Base-by-base conservation (phyloP, 108 stramenopile species). In the Ochromonas danica region DNA sequence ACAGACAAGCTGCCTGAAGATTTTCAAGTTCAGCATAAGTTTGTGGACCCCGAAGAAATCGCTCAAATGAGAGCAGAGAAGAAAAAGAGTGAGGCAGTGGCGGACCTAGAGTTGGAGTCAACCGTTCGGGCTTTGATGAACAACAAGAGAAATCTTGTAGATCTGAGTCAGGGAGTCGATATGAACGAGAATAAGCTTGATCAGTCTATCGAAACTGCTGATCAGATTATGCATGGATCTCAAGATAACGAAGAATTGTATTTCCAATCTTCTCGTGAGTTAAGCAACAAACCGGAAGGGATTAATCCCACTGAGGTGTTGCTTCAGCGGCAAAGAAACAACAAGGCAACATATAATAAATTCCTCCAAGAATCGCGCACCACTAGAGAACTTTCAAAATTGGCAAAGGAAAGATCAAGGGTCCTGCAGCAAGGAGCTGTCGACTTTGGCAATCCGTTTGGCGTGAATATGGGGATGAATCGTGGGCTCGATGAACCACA, bases 401-500 rank as follows among this genome's bases (percentile, higher is more conserved):
- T 1, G 27, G 45, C 77, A 42, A 43, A 43, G 57, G 28, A 22
- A 17, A 2, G 77, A 77, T 42, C 1, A 31, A 39, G 1, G 25
- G 14, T 40, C 10, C 3, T 43, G 3, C 6, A 14, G 6, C 36
- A 25, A 43, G 71, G 71, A n/a, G 71, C 41, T 41, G n/a, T 43
- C 36, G 71, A 72, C 25, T 43, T 43, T 35, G 38, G n/a, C 71
- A 45, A 78, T 39, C 78, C 78, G 6, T 62, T 65, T 39, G 78
- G 78, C 61, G 78, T 78, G 61, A 61, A 79, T 40, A 61, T 79
- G 79, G 79, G 79, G 2, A 79, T 79, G 79, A 61, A 79, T 62
- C 62, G 79, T 35, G 79, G 79, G 6, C 31, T 79, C 33, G 62
- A 67, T 10, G 79, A 39, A 40, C 79, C 79, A 6, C 1, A 41